These are phyloP conservation scores for Cucumis melo DNA, from an alignment of 306 rosid genomes.

Conservation along the genomic window DNA sequence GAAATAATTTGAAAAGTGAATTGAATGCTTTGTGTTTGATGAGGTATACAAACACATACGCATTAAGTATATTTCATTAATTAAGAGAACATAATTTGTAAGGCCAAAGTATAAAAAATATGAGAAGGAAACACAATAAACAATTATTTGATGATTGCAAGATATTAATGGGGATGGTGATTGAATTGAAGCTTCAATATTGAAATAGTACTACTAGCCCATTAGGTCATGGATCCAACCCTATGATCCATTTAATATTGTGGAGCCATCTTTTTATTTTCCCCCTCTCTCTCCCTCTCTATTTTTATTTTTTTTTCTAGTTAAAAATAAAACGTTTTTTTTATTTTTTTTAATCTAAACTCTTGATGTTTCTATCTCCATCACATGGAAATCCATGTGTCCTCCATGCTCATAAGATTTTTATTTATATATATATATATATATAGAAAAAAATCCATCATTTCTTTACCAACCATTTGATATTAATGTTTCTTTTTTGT, in stretches of 20 bases:
- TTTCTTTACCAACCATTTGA: background rate
- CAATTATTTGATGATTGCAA: background rate
- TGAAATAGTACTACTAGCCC: background rate
- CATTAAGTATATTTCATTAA: background rate
- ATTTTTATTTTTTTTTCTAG: background rate
- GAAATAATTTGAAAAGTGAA: background rate
- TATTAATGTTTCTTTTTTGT: background rate
- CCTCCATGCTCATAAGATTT: slow-evolving; percentile 26
- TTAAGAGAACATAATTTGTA: background rate
- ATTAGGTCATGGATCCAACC: slow-evolving; percentile 10
- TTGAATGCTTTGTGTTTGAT: background rate
- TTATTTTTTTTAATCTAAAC: background rate
- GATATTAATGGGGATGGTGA: slow-evolving; percentile 10
- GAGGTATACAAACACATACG: background rate
- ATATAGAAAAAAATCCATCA: background rate
- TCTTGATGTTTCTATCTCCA: background rate
- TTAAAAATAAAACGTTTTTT: background rate
- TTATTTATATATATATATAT: background rate
- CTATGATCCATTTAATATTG: slow-evolving; percentile 20
- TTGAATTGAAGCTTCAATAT: slow-evolving; percentile 5
- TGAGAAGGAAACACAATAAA: background rate
- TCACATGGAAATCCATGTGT: slow-evolving; percentile 39
- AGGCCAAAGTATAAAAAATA: background rate
- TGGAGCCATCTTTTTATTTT: slow-evolving; percentile 15
- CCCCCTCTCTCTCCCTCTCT: background rate